phyloP scores from a whole-genome alignment of 2,329 filamentous ascomycete species.

The Apiospora marii region DNA sequence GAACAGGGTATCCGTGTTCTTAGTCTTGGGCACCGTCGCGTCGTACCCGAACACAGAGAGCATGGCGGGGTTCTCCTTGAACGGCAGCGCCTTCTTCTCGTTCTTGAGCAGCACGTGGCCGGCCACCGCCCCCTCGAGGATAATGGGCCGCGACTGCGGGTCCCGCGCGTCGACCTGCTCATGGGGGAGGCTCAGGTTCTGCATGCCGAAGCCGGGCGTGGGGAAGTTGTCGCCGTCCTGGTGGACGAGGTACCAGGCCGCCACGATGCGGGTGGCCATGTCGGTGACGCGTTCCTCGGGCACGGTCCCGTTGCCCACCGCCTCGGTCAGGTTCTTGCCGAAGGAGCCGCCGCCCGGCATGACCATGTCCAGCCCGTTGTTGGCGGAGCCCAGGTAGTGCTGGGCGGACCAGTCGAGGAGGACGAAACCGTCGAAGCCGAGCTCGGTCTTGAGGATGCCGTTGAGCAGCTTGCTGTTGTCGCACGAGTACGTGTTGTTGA shows the following conservation, averaged over 20 bases:
- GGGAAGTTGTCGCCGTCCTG: slow-evolving; percentile 57
- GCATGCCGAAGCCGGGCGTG: slow-evolving; percentile 61
- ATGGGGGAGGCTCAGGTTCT: slow-evolving; percentile 63
- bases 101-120: slow-evolving; percentile 84
- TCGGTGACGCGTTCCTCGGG: slow-evolving; percentile 76
- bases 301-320: slow-evolving; percentile 80
- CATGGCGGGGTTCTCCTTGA: slow-evolving; percentile 61
- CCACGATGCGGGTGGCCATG: slow-evolving; percentile 76
- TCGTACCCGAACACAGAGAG: slow-evolving; percentile 69
- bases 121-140: slow-evolving; percentile 63
- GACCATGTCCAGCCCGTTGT: slow-evolving; percentile 73
- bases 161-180: slow-evolving; percentile 58
- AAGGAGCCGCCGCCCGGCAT: slow-evolving; percentile 66
- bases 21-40: slow-evolving; percentile 61
- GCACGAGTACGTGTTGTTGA: slow-evolving; percentile 78
- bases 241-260: slow-evolving; percentile 65
- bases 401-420: slow-evolving; percentile 75
- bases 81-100: slow-evolving; percentile 65
- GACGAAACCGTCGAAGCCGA: slow-evolving; percentile 74
- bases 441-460: slow-evolving; percentile 68
- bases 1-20: slow-evolving; percentile 56
- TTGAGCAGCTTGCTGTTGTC: slow-evolving; percentile 76
- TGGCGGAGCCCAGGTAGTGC: slow-evolving; percentile 63
- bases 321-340: slow-evolving; percentile 74
- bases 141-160: slow-evolving; percentile 49